These are phyloP conservation scores for Davidsoniella australis DNA, from an alignment of 2,329 filamentous ascomycete genomes.

Conservation along the genomic window DNA sequence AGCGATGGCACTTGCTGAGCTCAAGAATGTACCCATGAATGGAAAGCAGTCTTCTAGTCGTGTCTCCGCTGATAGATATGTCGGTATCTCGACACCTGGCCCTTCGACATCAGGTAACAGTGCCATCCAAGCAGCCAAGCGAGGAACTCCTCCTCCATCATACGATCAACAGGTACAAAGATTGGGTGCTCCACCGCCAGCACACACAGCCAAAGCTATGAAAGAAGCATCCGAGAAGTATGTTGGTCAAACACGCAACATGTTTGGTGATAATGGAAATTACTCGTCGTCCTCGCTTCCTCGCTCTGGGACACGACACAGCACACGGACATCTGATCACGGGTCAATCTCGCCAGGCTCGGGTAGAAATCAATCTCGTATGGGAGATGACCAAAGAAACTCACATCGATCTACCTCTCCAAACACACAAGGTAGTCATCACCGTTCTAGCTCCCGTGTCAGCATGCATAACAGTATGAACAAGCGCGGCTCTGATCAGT, in stretches of 20 bases:
- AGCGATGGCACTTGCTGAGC: constrained; percentile 75
- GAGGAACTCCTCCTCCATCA: constrained; percentile 70
- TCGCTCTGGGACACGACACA: constrained; percentile 34
- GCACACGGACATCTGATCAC: constrained; percentile 41
- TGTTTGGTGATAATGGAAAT: constrained; percentile 37
- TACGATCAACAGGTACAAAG: constrained; percentile 66
- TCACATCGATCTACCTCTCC: constrained; percentile 9
- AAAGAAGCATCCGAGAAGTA: constrained; percentile 86
- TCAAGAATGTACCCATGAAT: constrained; percentile 60
- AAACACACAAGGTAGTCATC: constrained; percentile 3
- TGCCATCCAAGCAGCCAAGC: constrained; percentile 36
- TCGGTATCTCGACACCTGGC: constrained; percentile 75
- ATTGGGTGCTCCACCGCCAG: constrained; percentile 76
- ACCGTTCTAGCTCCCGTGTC: constrained; percentile 8
- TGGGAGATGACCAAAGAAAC: constrained; percentile 5
- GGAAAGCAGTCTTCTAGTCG: constrained; percentile 60
- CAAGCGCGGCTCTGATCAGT: constrained; percentile 31
- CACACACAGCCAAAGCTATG: constrained; percentile 88
- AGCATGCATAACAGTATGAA: constrained; percentile 22
- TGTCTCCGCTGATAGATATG: constrained; percentile 91
- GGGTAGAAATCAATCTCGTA: not conserved
- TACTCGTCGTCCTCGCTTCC: constrained; percentile 11
- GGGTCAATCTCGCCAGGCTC: constrained; percentile 43
- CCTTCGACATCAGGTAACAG: constrained; percentile 28
- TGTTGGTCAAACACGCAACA: constrained; percentile 60